phyloP scores from a whole-genome alignment of 1,284 basidiomycete species.

The Vanrija sp. region DNA sequence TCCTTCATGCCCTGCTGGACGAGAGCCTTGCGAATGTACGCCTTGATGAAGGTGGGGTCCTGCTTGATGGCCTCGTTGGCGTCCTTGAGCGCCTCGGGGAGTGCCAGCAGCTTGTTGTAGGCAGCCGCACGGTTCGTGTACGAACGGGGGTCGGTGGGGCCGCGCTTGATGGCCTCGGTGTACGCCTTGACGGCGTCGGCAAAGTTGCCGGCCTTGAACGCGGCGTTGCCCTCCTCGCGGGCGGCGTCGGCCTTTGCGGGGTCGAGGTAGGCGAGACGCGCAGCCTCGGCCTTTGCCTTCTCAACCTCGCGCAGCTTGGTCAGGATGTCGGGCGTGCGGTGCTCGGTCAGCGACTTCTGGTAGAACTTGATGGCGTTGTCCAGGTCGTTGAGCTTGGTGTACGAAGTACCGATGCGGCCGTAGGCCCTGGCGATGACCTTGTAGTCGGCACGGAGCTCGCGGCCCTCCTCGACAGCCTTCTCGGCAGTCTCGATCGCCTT shows the following conservation, averaged over 20 bases:
- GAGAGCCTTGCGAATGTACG: constrained; percentile 88
- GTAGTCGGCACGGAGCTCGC: constrained; percentile 58
- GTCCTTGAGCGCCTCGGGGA: constrained; percentile 96
- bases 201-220: constrained; percentile 90
- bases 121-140: constrained; percentile 98
- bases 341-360: constrained; percentile 90
- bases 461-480: constrained; percentile 91
- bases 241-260: constrained; percentile 78
- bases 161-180: constrained; percentile 93
- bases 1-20: constrained; percentile 90
- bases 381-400: constrained; percentile 76
- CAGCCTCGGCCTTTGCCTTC: constrained; percentile 70
- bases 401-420: constrained; percentile 83
- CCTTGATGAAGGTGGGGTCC: constrained; percentile 89
- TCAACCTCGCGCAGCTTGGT: constrained; percentile 84
- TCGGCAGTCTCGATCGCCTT: constrained; percentile 87
- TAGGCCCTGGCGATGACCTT: constrained; percentile 66
- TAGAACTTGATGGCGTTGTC: constrained; percentile 79
- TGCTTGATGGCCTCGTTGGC: constrained; percentile 88
- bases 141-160: constrained; percentile 81
- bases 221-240: constrained; percentile 84
- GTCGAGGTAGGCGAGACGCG: constrained; percentile 81
- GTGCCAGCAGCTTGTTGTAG: constrained; percentile 89
- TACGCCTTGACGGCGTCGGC: constrained; percentile 89
- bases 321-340: constrained; percentile 89